Evolutionary conservation across 805 yeast species (phyloP), one percentile per base, ranked within the genome.

Genomic region (Teunomyces funiuensis): DNA sequence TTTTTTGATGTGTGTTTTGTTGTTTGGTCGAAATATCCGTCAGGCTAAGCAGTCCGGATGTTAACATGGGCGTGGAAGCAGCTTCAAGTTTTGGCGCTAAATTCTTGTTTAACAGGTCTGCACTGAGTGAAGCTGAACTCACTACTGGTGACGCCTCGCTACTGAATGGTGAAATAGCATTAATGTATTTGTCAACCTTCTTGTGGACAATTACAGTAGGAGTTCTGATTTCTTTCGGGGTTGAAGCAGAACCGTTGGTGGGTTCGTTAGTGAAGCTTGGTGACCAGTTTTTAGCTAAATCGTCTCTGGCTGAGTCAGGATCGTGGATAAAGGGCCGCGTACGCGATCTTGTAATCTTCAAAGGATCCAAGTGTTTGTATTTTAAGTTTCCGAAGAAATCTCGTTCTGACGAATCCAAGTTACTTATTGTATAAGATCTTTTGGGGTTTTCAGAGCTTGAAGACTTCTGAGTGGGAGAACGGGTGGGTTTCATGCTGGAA

Each of bases 91-190:
- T 5, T 5, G 25, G 3, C 7, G 25, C 9, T 7, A 11, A 22
- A 3, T 6, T 6, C 7, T 22, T 5, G 25, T 5, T 22, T 11
- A 5, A 3, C 11, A 11, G 10, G 7, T 5, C 25, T 22, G 25
- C 25, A 26, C 30, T 30, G 13, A 22, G 11, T n/a, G 37, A 30
- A 20, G 10, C 40, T 28, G 27, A 11, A n/a, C n/a, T n/a, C n/a
- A n/a, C n/a, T n/a, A n/a, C n/a, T n/a, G n/a, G n/a, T 23, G 19
- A 10, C 6, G 18, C 6, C 15, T 30, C 38, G 10, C 16, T 33
- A 15, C 31, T 25, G 29, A 31, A 14, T 13, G 54, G 54, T 3
- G 54, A 50, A 18, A 50, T 39, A 9, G 44, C 51, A 34, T 43
- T 37, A 15, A 46, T 33, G 33, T 5, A 16, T 16, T 29, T 3